Base-by-base conservation (phyloP, 208 protist species). In the Porcisia deanei region DNA sequence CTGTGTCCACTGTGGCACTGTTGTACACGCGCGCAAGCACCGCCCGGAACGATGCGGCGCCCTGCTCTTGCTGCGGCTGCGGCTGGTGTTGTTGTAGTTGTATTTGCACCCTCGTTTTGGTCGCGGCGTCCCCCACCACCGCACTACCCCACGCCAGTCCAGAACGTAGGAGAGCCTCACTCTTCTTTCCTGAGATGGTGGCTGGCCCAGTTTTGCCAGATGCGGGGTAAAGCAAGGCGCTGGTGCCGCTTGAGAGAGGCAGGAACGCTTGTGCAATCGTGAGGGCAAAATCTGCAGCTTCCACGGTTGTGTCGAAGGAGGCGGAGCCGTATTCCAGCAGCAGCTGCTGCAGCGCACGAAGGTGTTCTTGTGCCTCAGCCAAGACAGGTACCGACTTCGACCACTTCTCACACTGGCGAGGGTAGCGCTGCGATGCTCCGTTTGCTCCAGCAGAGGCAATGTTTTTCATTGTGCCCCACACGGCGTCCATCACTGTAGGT, bases 1-100 rank as follows among this genome's bases (percentile, higher is more conserved):
- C 75, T 22, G 75, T 70, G 75, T 96, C 91, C 61, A 92, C 75
- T 10, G 91, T 92, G 22, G 77, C 74, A 71, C 89, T 96, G 80
- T 96, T 96, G 71, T 85, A 87, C 9, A 75, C 77, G 8, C 45
- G 53, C 67, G 22, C 69, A 12, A 78, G 69, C 55, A 47, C 49
- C 22, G 22, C 60, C n/a, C 12, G 16, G n/a, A 39, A 43, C 3
- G 60, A 68, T 9, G 73, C 25, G 41, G 22, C n/a, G 68, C 69
- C 77, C 73, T 49, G 55, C 57, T 77, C 54, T 53, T 80, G 71
- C 64, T 81, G 71, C 53, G 30, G 30, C 30, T 30, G 30, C 30
- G 30, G 30, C 30, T 30, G 10, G 47, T 52, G 5, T 52, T 82
- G 77, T 69, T 85, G 67, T 12, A 83, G 68, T 45, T 74, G 67